phyloP scores from a whole-genome alignment of 257 asterid species.

The Rehmannia glutinosa region DNA sequence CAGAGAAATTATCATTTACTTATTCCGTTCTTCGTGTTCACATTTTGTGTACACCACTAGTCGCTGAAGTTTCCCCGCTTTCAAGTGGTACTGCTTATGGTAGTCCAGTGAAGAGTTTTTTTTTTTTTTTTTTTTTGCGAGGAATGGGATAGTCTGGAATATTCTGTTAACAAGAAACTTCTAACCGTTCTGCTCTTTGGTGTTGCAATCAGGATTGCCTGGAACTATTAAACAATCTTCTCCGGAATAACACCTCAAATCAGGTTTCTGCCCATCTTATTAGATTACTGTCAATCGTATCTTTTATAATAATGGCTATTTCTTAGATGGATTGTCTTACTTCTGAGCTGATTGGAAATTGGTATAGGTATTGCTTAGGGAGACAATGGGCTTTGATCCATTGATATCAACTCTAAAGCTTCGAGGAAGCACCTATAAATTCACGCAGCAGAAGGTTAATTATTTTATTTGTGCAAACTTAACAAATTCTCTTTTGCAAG shows the following conservation, averaged over 20 bases:
- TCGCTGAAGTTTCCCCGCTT: too few relatives aligned
- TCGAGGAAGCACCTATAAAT: constrained; percentile 62
- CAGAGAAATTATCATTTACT: too few relatives aligned
- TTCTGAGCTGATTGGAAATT: constrained; percentile 4
- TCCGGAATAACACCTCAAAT: constrained; percentile 64
- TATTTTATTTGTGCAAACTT: background rate
- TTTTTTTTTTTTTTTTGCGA: too few relatives aligned
- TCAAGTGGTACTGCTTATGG: too few relatives aligned
- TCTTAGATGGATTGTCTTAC: background rate
- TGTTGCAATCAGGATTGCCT: constrained; percentile 55
- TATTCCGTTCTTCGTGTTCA: too few relatives aligned
- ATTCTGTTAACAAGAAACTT: too few relatives aligned
- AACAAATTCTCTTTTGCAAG: background rate
- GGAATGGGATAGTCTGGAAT: too few relatives aligned
- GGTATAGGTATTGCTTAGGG: constrained; percentile 64
- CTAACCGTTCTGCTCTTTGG: too few relatives aligned
- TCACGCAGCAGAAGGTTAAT: constrained; percentile 76
- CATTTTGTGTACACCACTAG: too few relatives aligned
- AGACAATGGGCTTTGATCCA: constrained; percentile 69
- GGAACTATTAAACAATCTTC: constrained; percentile 72
- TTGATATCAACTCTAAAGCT: constrained; percentile 64
- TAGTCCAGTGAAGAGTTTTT: too few relatives aligned
- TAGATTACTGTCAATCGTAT: background rate
- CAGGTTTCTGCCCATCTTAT: constrained; percentile 44
- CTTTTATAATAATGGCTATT: background rate